Evolutionary conservation across 352 stramenopile genomes (phyloP).

Genomic region (Pythium grandisporangium): DNA sequence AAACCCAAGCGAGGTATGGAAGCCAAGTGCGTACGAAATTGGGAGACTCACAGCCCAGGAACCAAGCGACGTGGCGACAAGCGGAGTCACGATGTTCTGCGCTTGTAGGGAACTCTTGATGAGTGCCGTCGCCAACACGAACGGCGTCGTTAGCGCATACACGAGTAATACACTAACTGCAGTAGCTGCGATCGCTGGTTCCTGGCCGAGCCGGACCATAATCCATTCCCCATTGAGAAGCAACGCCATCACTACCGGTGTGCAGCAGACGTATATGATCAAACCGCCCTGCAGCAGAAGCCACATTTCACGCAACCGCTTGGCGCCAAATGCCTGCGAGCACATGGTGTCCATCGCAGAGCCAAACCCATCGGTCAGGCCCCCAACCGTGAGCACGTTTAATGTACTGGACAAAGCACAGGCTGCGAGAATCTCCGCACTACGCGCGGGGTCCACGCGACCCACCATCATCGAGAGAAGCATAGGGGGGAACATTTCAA

Average conservation of each 20-base stretch:
- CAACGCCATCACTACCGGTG: slow-evolving; percentile 5
- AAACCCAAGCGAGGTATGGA: slow-evolving; percentile 29
- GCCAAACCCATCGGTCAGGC: slow-evolving; percentile 17
- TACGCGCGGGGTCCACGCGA: neutral
- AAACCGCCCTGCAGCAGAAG: slow-evolving; percentile 30
- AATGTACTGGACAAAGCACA: slow-evolving; percentile 3
- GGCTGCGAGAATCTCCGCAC: neutral
- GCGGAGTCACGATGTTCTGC: slow-evolving; percentile 27
- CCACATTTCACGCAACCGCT: slow-evolving; percentile 24
- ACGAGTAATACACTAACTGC: slow-evolving; percentile 17
- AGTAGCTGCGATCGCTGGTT: slow-evolving; percentile 15
- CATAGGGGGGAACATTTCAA: neutral
- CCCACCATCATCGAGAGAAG: neutral
- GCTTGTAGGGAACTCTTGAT: slow-evolving; percentile 30
- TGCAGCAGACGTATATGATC: slow-evolving; percentile 12
- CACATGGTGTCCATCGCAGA: slow-evolving; percentile 28
- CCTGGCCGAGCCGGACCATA: slow-evolving; percentile 19
- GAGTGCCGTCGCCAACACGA: slow-evolving; percentile 19
- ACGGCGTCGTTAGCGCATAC: slow-evolving; percentile 10
- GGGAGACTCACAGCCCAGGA: slow-evolving; percentile 9
- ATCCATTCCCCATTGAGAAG: slow-evolving; percentile 15
- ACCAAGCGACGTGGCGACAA: slow-evolving; percentile 16
- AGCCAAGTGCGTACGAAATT: slow-evolving; percentile 24
- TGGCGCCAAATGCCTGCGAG: slow-evolving; percentile 29
- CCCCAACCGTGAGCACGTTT: slow-evolving; percentile 8